A percentile compares a stretch with the other conserved stretches of the same genome.
These are phyloP conservation scores for Kazachstania psychrophila DNA, from an alignment of 805 yeast species.

Conservation along the genomic window DNA sequence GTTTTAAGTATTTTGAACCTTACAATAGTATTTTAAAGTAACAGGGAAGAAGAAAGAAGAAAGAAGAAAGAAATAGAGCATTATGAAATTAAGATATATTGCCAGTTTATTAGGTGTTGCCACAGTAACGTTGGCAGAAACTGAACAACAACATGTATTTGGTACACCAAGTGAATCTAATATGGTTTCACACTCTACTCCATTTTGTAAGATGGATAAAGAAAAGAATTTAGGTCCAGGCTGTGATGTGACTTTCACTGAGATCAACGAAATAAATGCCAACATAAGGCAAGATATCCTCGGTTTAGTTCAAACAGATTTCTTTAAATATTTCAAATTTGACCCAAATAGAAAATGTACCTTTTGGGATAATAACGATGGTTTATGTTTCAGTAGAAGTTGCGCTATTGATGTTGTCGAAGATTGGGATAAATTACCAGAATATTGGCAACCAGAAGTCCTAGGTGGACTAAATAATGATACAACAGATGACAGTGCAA, in stretches of 20 bases:
- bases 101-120: background rate
- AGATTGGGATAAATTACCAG: slow-evolving; percentile 63
- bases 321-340: slow-evolving; percentile 79
- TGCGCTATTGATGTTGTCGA: slow-evolving; percentile 85
- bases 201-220: slow-evolving; percentile 29
- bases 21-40: no score
- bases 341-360: slow-evolving; percentile 80
- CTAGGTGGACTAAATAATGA: slow-evolving; percentile 36
- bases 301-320: slow-evolving; percentile 59
- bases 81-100: background rate
- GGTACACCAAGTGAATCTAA: background rate
- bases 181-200: slow-evolving; percentile 8
- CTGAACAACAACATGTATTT: slow-evolving; percentile 1
- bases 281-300: slow-evolving; percentile 48
- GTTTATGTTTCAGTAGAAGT: slow-evolving; percentile 76
- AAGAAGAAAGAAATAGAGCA: background rate
- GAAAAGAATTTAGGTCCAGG: slow-evolving; percentile 26
- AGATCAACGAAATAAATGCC: slow-evolving; percentile 44
- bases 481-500: slow-evolving; percentile 20
- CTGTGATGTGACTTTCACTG: slow-evolving; percentile 36
- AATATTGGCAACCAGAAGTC: slow-evolving; percentile 62
- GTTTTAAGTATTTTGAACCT: no score
- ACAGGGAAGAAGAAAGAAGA: no score
- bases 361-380: slow-evolving; percentile 68
- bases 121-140: background rate